phyloP scores from a whole-genome alignment of 1,284 basidiomycete species.

The Cutaneotrichosporon cutaneum region DNA sequence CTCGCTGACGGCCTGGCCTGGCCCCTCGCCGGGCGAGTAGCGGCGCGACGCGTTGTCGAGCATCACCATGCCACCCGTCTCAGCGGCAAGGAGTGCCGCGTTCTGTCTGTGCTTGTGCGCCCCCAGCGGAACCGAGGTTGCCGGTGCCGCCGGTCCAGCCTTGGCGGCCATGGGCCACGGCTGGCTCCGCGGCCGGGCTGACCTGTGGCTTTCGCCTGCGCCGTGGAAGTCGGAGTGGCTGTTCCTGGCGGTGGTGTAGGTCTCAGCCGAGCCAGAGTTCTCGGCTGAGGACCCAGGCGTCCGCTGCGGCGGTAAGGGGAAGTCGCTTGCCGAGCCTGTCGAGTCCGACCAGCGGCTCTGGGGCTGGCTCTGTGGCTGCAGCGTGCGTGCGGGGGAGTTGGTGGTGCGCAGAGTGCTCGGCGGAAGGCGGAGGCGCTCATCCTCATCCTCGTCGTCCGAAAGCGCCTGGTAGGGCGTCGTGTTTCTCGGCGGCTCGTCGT shows the following conservation, averaged over 20 bases:
- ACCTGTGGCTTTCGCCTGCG: background rate
- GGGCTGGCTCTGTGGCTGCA: no score
- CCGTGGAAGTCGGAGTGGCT: background rate
- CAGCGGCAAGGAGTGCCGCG: slow-evolving; percentile 37
- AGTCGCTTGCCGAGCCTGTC: background rate
- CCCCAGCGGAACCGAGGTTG: background rate
- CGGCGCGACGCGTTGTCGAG: slow-evolving; percentile 8
- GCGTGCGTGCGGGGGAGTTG: background rate
- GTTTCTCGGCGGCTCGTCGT: slow-evolving; percentile 1
- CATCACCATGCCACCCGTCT: slow-evolving; percentile 36
- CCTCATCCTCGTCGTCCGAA: slow-evolving; percentile 12
- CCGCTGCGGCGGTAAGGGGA: slow-evolving; percentile 1
- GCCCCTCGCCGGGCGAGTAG: slow-evolving; percentile 13
- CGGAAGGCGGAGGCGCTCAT: slow-evolving; percentile 13
- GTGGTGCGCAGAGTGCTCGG: background rate
- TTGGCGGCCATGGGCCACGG: slow-evolving; percentile 15
- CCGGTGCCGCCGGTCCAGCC: slow-evolving; percentile 1
- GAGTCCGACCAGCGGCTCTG: slow-evolving; percentile 1
- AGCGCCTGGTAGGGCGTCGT: slow-evolving; percentile 1
- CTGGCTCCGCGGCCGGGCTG: background rate
- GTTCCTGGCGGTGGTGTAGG: slow-evolving; percentile 10
- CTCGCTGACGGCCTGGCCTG: background rate
- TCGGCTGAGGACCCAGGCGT: background rate
- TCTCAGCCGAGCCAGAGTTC: slow-evolving; percentile 7
- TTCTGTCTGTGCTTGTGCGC: slow-evolving; percentile 33